phyloP scores from a whole-genome alignment of 179 eudicot species.

The Amaranthus tricolor region DNA sequence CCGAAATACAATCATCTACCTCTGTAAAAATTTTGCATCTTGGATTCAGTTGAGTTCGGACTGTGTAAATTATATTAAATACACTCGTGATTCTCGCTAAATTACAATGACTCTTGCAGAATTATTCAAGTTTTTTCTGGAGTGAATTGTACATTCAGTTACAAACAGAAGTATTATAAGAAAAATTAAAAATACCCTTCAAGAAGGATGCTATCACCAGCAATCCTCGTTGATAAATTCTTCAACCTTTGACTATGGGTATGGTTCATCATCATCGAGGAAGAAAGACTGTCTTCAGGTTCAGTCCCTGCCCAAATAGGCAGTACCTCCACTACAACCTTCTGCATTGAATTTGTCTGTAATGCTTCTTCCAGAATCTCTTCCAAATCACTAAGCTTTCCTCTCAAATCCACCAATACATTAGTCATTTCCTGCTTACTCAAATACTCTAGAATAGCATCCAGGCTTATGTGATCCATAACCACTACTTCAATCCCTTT shows the following conservation, averaged over 20 bases:
- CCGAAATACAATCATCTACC: not conserved
- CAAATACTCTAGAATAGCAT: conserved; percentile 63
- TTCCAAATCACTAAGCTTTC: conserved; percentile 45
- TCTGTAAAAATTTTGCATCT: not conserved
- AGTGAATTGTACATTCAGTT: not conserved
- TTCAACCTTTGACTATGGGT: conserved; percentile 34
- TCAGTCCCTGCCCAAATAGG: conserved; percentile 49
- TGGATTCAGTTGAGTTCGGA: not conserved
- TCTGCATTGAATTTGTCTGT: conserved; percentile 60
- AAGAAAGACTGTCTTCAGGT: conserved; percentile 21
- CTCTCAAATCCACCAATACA: conserved; percentile 71
- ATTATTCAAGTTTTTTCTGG: not conserved
- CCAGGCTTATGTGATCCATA: conserved; percentile 48
- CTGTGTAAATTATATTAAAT: not conserved
- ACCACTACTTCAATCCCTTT: conserved; percentile 58
- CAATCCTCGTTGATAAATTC: conserved; percentile 42
- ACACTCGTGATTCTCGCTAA: not conserved
- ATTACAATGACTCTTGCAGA: not conserved
- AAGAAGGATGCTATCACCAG: conserved; percentile 47
- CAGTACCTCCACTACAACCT: conserved; percentile 67
- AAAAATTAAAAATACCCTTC: conserved; percentile 68
- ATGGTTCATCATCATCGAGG: conserved; percentile 28
- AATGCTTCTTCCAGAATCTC: conserved; percentile 58
- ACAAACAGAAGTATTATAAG: too few relatives aligned
- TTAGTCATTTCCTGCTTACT: conserved; percentile 58